phyloP scores from a whole-genome alignment of 2,329 filamentous ascomycete species.

The Neoscytalidium dimidiatum region DNA sequence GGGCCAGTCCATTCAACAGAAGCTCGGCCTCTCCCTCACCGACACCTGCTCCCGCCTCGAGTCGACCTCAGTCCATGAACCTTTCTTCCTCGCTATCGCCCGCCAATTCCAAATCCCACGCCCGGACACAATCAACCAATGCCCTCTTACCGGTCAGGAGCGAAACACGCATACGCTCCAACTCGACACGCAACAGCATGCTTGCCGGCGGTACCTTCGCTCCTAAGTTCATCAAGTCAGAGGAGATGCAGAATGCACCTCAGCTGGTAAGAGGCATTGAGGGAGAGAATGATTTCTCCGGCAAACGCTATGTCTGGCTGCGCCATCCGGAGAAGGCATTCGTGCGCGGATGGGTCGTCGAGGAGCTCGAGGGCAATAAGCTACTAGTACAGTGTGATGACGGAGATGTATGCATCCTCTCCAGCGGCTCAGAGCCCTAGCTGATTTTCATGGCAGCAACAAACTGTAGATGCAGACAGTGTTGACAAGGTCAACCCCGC shows the following conservation, averaged over 20 bases:
- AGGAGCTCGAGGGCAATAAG: conserved; percentile 69
- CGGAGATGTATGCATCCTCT: conserved; percentile 66
- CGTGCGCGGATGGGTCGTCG: conserved; percentile 86
- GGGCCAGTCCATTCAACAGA: conserved; percentile 78
- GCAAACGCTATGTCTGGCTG: conserved; percentile 97
- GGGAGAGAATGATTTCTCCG: conserved; percentile 98
- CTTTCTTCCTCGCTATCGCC: conserved; percentile 61
- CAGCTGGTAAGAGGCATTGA: conserved; percentile 73
- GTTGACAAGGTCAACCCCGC: conserved; percentile 99
- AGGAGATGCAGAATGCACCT: conserved; percentile 66
- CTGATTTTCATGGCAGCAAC: conserved; percentile 60
- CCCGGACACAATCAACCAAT: conserved; percentile 65
- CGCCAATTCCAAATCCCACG: conserved; percentile 56
- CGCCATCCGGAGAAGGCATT: conserved; percentile 86
- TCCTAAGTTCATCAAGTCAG: conserved; percentile 90
- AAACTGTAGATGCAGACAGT: conserved; percentile 79
- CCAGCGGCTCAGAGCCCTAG: neutral
- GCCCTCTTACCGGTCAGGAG: conserved; percentile 31
- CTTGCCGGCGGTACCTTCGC: conserved; percentile 82
- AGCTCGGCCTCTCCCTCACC: conserved; percentile 66
- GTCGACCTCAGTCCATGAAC: conserved; percentile 74
- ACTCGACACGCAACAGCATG: conserved; percentile 66
- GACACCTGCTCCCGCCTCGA: conserved; percentile 42
- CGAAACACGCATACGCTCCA: conserved; percentile 50
- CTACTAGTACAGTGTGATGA: conserved; percentile 92